These are phyloP conservation scores for Pseudogymnoascus sp. DNA, from an alignment of 2,329 filamentous ascomycete species.

Conservation along the genomic window DNA sequence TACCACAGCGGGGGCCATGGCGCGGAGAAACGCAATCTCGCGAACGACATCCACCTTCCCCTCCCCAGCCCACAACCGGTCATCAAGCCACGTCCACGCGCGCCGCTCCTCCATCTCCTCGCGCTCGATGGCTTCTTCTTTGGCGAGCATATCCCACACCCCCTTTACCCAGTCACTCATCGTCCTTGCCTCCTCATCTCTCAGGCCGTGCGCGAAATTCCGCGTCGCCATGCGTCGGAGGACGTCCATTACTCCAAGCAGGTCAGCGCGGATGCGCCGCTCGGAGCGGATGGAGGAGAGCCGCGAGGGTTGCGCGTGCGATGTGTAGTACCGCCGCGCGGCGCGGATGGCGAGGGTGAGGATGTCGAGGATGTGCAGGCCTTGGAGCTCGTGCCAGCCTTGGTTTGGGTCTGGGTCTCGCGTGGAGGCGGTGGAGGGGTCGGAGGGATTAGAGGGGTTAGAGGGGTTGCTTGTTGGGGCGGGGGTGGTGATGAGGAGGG, in stretches of 20 bases:
- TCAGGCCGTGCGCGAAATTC: constrained; percentile 76
- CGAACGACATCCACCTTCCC: constrained; percentile 65
- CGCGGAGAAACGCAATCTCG: constrained; percentile 72
- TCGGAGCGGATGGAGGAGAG: constrained; percentile 84
- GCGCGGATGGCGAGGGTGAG: constrained; percentile 92
- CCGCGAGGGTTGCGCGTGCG: constrained; percentile 78
- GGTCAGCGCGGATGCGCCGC: constrained; percentile 72
- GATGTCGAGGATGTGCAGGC: constrained; percentile 84
- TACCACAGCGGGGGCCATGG: constrained; percentile 52
- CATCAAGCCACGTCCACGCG: constrained; percentile 70
- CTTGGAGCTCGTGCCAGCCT: constrained; percentile 80
- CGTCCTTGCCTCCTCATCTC: constrained; percentile 64
- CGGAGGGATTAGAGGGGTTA: constrained; percentile 6
- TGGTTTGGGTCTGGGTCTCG: constrained; percentile 35
- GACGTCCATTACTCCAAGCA: constrained; percentile 81
- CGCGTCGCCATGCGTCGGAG: constrained; percentile 85
- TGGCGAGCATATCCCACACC: constrained; percentile 66
- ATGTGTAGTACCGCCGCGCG: constrained; percentile 92
- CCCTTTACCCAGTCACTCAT: constrained; percentile 74
- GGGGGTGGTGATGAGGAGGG: background rate
- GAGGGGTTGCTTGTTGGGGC: background rate
- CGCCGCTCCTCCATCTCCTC: constrained; percentile 57
- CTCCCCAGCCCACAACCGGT: constrained; percentile 64
- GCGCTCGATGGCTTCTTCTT: constrained; percentile 70
- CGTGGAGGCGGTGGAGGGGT: constrained; percentile 14